Conservation (phyloP, 169 alveolate species). For the Eimeria tenella region DNA sequence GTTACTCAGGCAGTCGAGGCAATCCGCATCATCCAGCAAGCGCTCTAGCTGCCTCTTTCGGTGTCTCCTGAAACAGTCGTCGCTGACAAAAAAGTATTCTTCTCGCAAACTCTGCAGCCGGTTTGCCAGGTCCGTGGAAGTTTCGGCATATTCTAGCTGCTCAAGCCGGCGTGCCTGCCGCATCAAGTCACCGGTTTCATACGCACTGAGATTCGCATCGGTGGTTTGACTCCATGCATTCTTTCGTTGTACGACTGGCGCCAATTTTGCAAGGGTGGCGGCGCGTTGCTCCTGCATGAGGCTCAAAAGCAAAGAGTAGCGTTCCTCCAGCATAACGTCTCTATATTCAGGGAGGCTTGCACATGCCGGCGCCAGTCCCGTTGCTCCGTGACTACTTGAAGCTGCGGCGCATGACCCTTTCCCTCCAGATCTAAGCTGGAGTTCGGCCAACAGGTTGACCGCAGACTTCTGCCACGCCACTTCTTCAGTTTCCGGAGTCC, state of each 20-base stretch:
- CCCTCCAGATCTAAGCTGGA: neutral
- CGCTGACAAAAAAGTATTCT: slow-evolving; percentile 62
- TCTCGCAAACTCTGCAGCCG: slow-evolving; percentile 32
- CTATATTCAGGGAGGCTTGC: neutral
- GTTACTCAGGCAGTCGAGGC: slow-evolving; percentile 24
- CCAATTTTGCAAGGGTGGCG: slow-evolving; percentile 21
- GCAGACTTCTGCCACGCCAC: slow-evolving; percentile 35
- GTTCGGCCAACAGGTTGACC: neutral
- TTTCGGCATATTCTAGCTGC: slow-evolving; percentile 50
- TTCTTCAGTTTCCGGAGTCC: slow-evolving; percentile 50
- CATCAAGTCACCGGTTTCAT: neutral
- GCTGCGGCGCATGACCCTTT: neutral
- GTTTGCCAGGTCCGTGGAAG: neutral
- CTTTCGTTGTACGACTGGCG: neutral
- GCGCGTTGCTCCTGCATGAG: slow-evolving; percentile 50
- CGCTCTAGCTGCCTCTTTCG: slow-evolving; percentile 20
- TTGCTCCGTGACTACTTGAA: neutral
- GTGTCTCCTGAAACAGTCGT: slow-evolving; percentile 4
- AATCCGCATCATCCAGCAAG: slow-evolving; percentile 27
- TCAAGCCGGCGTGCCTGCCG: slow-evolving; percentile 34
- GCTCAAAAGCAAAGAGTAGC: neutral
- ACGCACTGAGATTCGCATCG: neutral
- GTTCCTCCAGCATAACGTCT: slow-evolving; percentile 15
- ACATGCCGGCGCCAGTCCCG: neutral
- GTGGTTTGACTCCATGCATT: neutral